These are phyloP conservation scores for Malus hybrid DNA, from an alignment of 331 rosid species.

Conservation along the genomic window DNA sequence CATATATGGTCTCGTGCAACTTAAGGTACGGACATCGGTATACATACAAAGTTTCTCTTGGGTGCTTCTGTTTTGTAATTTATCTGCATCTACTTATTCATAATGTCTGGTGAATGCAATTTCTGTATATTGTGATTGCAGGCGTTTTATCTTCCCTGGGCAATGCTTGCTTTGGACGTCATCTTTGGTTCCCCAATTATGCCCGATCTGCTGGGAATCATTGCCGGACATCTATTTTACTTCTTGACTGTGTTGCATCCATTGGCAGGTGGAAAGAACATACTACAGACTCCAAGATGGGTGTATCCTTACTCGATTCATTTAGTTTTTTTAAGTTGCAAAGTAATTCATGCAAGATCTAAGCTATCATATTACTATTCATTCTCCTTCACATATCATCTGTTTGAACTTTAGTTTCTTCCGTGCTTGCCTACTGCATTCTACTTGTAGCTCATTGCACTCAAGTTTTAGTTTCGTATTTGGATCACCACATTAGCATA, in stretches of 20 bases:
- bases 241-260: constrained; percentile 96
- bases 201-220: constrained; percentile 76
- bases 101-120: constrained; percentile 8
- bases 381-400: background rate
- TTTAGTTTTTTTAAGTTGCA: constrained; percentile 3
- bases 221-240: constrained; percentile 93
- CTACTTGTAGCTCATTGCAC: background rate
- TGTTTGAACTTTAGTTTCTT: background rate
- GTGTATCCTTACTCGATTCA: constrained; percentile 68
- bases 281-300: constrained; percentile 79
- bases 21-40: constrained; percentile 43
- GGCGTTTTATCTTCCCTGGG: constrained; percentile 99
- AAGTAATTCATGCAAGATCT: background rate
- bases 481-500: background rate
- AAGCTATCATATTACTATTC: background rate
- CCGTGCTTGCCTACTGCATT: background rate
- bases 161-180: constrained; percentile 90
- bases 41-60: background rate
- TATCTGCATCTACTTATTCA: constrained; percentile 1
- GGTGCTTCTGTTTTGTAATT: constrained; percentile 4
- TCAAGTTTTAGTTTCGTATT: background rate
- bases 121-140: constrained; percentile 25
- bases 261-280: constrained; percentile 74
- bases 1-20: constrained; percentile 81
- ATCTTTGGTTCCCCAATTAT: constrained; percentile 62